Evolutionary conservation across 116 monocot genomes (phyloP).

Genomic region (Dioscorea cayenensis): DNA sequence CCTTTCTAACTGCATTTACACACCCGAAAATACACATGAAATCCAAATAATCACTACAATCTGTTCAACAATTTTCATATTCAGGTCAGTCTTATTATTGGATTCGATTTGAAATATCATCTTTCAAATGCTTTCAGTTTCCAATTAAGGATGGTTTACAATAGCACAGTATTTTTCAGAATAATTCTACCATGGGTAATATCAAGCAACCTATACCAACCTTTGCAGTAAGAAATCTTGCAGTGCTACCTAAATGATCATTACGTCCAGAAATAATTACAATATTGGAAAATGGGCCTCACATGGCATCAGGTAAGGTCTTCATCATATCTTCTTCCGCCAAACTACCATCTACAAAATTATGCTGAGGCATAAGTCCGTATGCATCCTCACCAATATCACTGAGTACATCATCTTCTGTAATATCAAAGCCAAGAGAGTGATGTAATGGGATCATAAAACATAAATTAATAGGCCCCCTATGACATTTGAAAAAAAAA

Average conservation of each 20-base stretch:
- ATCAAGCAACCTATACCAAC: too few species aligned
- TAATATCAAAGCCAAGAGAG: conserved; percentile 3
- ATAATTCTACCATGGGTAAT: too few species aligned
- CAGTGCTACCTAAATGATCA: too few species aligned
- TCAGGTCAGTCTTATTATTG: background rate
- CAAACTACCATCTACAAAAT: conserved; percentile 12
- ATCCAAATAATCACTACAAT: too few species aligned
- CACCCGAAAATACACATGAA: too few species aligned
- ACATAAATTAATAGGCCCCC: background rate
- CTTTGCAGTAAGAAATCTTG: too few species aligned
- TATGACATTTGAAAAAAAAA: background rate
- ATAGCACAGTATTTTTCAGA: background rate
- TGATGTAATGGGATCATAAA: background rate
- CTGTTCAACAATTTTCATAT: too few species aligned
- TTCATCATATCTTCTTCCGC: conserved; percentile 4
- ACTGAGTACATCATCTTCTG: conserved; percentile 10
- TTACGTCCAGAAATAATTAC: too few species aligned
- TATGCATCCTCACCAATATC: conserved; percentile 6
- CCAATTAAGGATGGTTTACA: background rate
- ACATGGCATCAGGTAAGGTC: background rate
- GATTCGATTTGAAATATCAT: background rate
- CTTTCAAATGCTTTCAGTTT: background rate
- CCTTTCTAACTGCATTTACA: too few species aligned
- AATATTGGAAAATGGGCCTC: background rate
- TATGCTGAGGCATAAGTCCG: conserved; percentile 7